Evolutionary conservation across 2,329 filamentous ascomycete species (phyloP).

Genomic region (Claviceps africana): DNA sequence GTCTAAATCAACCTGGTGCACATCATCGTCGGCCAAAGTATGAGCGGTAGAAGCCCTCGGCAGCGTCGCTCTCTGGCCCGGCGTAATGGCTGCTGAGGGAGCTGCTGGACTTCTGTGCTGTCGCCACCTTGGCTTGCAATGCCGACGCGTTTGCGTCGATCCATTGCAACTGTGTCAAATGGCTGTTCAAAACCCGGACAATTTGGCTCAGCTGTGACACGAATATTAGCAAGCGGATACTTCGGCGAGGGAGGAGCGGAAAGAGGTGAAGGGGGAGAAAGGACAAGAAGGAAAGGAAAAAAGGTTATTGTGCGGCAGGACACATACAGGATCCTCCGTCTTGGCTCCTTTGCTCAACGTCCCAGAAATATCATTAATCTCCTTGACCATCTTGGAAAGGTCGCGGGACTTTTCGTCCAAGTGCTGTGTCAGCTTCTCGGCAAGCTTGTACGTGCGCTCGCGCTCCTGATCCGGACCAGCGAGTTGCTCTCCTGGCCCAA

Average conservation of each 20-base stretch:
- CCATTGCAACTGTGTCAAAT: conserved; percentile 81
- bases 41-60: conserved; percentile 82
- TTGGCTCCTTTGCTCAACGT: conserved; percentile 81
- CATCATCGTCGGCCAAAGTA: conserved; percentile 60
- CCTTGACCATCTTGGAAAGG: conserved; percentile 90
- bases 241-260: background rate
- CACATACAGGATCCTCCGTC: conserved; percentile 69
- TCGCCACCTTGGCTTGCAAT: conserved; percentile 67
- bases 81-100: conserved; percentile 43
- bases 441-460: conserved; percentile 89
- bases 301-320: background rate
- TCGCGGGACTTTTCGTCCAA: conserved; percentile 91
- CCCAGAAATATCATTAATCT: conserved; percentile 88
- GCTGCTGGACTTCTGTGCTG: conserved; percentile 67
- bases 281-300: too few relatives aligned
- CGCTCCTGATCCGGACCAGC: conserved; percentile 89
- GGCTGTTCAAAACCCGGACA: conserved; percentile 84
- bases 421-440: conserved; percentile 81
- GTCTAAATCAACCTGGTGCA: background rate
- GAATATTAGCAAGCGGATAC: conserved; percentile 7
- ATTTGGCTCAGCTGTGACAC: conserved; percentile 72
- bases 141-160: conserved; percentile 77
- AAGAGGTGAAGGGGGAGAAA: conserved; percentile 9
- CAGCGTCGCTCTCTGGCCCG: conserved; percentile 52
- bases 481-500: conserved; percentile 60